These are phyloP conservation scores for Sporisorium sorghi DNA, from an alignment of 1,284 basidiomycete species.

Conservation along the genomic window DNA sequence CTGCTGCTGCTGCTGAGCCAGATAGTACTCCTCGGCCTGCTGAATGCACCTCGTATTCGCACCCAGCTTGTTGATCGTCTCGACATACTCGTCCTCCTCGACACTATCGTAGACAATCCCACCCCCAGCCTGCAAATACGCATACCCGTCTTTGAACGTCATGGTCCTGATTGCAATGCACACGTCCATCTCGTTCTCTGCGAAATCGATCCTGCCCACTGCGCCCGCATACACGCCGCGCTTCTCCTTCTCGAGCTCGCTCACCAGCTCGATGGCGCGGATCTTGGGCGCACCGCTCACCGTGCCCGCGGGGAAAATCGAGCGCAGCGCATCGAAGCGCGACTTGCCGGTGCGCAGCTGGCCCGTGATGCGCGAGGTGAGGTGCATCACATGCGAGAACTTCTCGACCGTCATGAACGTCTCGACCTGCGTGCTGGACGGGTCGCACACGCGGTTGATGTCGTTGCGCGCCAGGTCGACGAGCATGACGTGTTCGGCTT, in stretches of 20 bases:
- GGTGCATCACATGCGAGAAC: slow-evolving; percentile 97
- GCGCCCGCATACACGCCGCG: slow-evolving; percentile 97
- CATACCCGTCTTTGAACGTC: slow-evolving; percentile 92
- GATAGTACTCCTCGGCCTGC: slow-evolving; percentile 76
- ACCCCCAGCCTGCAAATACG: slow-evolving; percentile 90
- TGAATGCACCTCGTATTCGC: slow-evolving; percentile 88
- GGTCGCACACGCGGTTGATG: slow-evolving; percentile 95
- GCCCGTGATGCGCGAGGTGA: slow-evolving; percentile 95
- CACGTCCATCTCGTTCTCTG: slow-evolving; percentile 93
- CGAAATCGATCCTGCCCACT: slow-evolving; percentile 96
- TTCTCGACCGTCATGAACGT: slow-evolving; percentile 93
- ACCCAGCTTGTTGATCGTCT: slow-evolving; percentile 94
- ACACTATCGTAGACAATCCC: slow-evolving; percentile 98
- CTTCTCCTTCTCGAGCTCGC: slow-evolving; percentile 86
- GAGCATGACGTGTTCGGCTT: slow-evolving; percentile 98
- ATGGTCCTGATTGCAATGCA: slow-evolving; percentile 99
- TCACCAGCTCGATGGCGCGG: slow-evolving; percentile 94
- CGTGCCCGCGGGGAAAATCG: slow-evolving; percentile 98
- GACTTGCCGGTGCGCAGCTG: slow-evolving; percentile 83
- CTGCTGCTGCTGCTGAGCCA: slow-evolving; percentile 16
- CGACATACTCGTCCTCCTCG: slow-evolving; percentile 95
- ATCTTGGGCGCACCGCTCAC: slow-evolving; percentile 99
- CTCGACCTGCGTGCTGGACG: slow-evolving; percentile 94
- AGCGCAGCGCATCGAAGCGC: slow-evolving; percentile 96
- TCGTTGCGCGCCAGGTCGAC: slow-evolving; percentile 99